Conservation (phyloP, 306 rosid genomes). For the Cucurbita moschata region DNA sequence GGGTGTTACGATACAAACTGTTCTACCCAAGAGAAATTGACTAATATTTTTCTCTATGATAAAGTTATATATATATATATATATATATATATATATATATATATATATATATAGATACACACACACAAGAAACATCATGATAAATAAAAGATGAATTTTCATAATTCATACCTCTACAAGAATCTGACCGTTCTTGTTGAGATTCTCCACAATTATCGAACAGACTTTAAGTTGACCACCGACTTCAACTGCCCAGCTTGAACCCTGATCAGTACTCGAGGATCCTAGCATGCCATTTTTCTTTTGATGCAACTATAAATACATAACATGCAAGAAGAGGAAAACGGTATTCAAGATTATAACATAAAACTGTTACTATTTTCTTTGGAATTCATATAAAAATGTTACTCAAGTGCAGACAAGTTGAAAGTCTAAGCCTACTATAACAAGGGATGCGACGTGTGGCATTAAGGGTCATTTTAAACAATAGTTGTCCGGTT, state of each 20-base stretch:
- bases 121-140: neutral
- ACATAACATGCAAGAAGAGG: neutral
- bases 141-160: neutral
- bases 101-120: too few species aligned
- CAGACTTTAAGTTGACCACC: slow-evolving; percentile 83
- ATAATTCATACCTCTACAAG: slow-evolving; percentile 63
- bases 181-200: slow-evolving; percentile 84
- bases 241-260: slow-evolving; percentile 98
- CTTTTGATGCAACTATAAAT: slow-evolving; percentile 43
- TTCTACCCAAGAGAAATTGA: neutral
- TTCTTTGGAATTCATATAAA: neutral
- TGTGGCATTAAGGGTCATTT: neutral
- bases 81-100: too few species aligned
- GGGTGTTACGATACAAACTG: neutral
- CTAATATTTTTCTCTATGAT: neutral
- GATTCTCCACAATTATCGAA: slow-evolving; percentile 71
- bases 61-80: neutral
- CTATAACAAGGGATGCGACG: neutral
- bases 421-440: neutral
- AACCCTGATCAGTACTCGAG: slow-evolving; percentile 49
- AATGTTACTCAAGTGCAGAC: neutral
- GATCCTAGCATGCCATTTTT: slow-evolving; percentile 45
- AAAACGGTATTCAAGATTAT: neutral
- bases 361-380: neutral
- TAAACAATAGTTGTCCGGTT: neutral